Percentiles rank a stretch among this genome's conserved stretches.
Conservation (phyloP, 2,329 filamentous ascomycete genomes). For the Ophiosphaerella herpotricha region DNA sequence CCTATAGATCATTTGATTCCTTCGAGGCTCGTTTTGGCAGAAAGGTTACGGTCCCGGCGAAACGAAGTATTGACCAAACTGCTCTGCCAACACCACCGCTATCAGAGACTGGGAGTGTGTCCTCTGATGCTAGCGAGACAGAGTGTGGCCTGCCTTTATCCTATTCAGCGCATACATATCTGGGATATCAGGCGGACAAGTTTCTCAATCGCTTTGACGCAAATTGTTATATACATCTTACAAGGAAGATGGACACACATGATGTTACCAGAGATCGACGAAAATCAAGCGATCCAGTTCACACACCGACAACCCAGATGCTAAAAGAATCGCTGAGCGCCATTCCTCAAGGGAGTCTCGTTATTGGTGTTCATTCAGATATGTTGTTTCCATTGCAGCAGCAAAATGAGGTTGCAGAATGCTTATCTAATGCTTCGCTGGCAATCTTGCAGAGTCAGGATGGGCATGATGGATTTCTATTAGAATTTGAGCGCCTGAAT, state of each 20-base stretch:
- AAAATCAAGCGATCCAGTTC: background rate
- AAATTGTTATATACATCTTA: constrained; percentile 48
- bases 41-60: background rate
- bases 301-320: constrained; percentile 14
- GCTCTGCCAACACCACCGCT: constrained; percentile 10
- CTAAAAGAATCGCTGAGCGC: constrained; percentile 25
- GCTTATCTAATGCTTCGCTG: constrained; percentile 35
- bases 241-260: constrained; percentile 48
- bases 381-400: constrained; percentile 42
- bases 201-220: constrained; percentile 48
- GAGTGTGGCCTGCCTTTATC: constrained; percentile 45
- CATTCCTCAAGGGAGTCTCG: constrained; percentile 33
- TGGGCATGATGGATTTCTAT: constrained; percentile 47
- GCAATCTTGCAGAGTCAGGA: constrained; percentile 34
- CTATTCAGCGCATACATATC: constrained; percentile 46
- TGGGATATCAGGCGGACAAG: constrained; percentile 48
- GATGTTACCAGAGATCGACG: constrained; percentile 34
- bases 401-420: constrained; percentile 36
- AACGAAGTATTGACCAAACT: background rate
- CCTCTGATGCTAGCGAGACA: background rate
- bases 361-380: constrained; percentile 44
- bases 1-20: constrained; percentile 43
- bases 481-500: constrained; percentile 43
- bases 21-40: constrained; percentile 46
- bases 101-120: constrained; percentile 6